Conservation (phyloP, 2,329 filamentous ascomycete genomes). For the Dendryphion nanum region DNA sequence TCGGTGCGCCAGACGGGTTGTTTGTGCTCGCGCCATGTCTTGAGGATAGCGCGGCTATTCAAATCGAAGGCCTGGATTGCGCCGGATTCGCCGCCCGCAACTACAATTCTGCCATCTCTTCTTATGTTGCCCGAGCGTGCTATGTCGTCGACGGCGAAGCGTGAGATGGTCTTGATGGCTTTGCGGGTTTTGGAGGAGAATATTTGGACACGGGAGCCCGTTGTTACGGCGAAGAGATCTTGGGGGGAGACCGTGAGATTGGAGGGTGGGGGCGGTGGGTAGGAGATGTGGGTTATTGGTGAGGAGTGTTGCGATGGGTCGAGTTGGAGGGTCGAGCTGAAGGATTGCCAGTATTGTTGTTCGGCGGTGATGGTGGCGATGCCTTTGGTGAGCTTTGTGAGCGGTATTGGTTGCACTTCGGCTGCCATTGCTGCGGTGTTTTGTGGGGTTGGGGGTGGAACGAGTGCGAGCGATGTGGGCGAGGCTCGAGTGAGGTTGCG, state of each 20-base stretch:
- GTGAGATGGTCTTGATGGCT: conserved; percentile 87
- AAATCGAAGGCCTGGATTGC: conserved; percentile 95
- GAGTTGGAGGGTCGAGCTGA: conserved; percentile 86
- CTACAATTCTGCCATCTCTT: conserved; percentile 81
- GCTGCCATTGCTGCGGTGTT: conserved; percentile 66
- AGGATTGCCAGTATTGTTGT: conserved; percentile 94
- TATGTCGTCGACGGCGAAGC: conserved; percentile 76
- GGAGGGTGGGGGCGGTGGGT: conserved; percentile 50
- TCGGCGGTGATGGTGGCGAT: conserved; percentile 84
- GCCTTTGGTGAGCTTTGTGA: conserved; percentile 78
- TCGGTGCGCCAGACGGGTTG: conserved; percentile 90
- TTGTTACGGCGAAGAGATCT: conserved; percentile 89
- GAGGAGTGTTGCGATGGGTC: conserved; percentile 82
- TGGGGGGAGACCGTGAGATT: conserved; percentile 39
- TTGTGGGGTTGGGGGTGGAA: not conserved
- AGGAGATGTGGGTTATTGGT: conserved; percentile 86
- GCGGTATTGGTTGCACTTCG: conserved; percentile 75
- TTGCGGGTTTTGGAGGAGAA: conserved; percentile 92
- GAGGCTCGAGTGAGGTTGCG: too few relatives aligned
- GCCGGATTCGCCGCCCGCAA: conserved; percentile 88
- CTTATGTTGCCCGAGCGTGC: conserved; percentile 88
- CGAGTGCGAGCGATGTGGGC: not conserved
- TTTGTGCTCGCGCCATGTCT: conserved; percentile 93
- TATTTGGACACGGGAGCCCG: conserved; percentile 87
- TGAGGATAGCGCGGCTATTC: conserved; percentile 82